Percentiles rank a stretch among this genome's conserved stretches.
phyloP scores from a whole-genome alignment of 2,329 filamentous ascomycete genomes.

The Penicillium sp. region DNA sequence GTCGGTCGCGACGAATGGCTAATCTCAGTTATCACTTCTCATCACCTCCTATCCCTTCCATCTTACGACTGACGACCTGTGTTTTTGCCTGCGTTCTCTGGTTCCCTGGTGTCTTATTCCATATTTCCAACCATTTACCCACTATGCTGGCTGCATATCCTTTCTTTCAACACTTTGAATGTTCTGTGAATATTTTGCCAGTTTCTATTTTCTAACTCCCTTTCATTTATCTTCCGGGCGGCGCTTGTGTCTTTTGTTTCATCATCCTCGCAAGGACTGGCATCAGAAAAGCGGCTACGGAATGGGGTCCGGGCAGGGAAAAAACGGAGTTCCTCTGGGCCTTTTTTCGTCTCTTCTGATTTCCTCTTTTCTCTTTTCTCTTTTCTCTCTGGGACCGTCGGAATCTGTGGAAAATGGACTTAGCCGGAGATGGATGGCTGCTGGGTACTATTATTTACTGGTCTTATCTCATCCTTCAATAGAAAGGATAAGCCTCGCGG shows the following conservation, averaged over 20 bases:
- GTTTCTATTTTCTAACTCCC: constrained; percentile 9
- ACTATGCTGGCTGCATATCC: constrained; percentile 18
- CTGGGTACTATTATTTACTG: too few relatives aligned
- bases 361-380: constrained; percentile 7
- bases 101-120: constrained; percentile 10
- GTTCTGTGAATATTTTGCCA: constrained; percentile 24
- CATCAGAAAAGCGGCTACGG: constrained; percentile 24
- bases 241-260: constrained; percentile 16
- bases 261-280: constrained; percentile 10
- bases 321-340: constrained; percentile 21
- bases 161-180: constrained; percentile 4
- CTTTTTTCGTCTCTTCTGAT: constrained; percentile 11
- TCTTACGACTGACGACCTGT: constrained; percentile 24
- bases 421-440: too few relatives aligned
- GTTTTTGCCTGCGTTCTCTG: constrained; percentile 9
- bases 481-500: constrained; percentile 18
- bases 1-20: constrained; percentile 38
- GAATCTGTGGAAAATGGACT: constrained; percentile 7
- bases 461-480: neutral
- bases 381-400: constrained; percentile 3
- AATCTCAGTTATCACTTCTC: constrained; percentile 7
- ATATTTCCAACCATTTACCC: constrained; percentile 5
- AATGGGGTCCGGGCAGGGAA: constrained; percentile 15
- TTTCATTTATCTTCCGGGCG: constrained; percentile 20
- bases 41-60: constrained; percentile 5